phyloP scores from a whole-genome alignment of 129 eudicot genomes.

The Silybum marianum region DNA sequence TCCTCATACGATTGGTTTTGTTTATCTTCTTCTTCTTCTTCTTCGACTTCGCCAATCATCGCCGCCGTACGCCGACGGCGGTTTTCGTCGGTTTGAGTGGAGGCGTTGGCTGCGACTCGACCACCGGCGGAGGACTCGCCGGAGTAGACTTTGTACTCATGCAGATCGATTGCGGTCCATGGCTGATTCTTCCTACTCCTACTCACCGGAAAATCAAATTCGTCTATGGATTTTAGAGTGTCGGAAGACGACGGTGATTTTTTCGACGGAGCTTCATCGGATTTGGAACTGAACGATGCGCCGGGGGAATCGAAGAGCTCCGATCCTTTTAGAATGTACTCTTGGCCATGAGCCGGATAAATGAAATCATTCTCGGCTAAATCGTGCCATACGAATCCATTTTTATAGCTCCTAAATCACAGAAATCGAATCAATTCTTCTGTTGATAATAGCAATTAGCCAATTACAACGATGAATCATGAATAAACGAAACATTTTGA shows the following conservation, averaged over 20 bases:
- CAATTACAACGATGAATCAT: background rate
- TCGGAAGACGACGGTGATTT: conserved; percentile 40
- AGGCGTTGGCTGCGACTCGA: conserved; percentile 58
- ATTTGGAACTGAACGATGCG: conserved; percentile 24
- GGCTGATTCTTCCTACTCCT: conserved; percentile 59
- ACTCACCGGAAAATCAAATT: conserved; percentile 21
- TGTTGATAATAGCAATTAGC: background rate
- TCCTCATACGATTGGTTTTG: conserved; percentile 14
- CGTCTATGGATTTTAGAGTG: conserved; percentile 16
- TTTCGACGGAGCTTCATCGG: conserved; percentile 30
- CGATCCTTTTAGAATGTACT: conserved; percentile 89
- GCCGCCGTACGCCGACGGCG: conserved; percentile 41
- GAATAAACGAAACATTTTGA: background rate
- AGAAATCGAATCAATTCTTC: conserved; percentile 6
- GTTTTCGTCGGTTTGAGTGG: conserved; percentile 77
- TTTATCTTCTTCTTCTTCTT: conserved; percentile 32
- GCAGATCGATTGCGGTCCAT: conserved; percentile 59
- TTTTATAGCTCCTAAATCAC: conserved; percentile 72
- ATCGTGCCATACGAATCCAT: conserved; percentile 95
- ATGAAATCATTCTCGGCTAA: conserved; percentile 76
- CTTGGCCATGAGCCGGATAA: conserved; percentile 79
- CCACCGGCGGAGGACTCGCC: conserved; percentile 44
- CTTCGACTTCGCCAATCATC: conserved; percentile 12
- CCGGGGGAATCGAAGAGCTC: conserved; percentile 44
- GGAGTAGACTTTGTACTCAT: conserved; percentile 78